Percentiles rank a stretch among this genome's conserved stretches.
Conservation (phyloP, 805 yeast species). For the Saccharomycopsis selenospora region DNA sequence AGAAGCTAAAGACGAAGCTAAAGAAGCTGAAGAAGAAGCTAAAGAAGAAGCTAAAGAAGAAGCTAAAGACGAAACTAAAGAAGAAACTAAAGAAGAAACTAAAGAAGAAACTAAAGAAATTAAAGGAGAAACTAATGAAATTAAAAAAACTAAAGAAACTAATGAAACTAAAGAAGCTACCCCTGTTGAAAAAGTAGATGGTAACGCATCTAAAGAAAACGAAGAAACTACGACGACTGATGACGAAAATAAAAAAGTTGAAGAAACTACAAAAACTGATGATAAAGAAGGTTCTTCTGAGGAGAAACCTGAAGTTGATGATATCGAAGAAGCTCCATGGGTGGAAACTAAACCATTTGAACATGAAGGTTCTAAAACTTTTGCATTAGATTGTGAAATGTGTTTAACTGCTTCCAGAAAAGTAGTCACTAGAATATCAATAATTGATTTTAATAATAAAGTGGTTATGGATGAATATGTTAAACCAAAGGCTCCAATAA, state of each 20-base stretch:
- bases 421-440: conserved; percentile 70
- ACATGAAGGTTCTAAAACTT: conserved; percentile 55
- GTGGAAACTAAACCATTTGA: conserved; percentile 45
- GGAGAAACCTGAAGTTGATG: no score
- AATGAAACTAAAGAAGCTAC: no score
- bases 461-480: conserved; percentile 68
- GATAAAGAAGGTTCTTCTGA: conserved; percentile 13
- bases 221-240: neutral
- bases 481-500: conserved; percentile 66
- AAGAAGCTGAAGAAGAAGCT: no score
- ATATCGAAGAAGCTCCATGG: conserved; percentile 33
- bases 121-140: no score
- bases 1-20: neutral
- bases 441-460: conserved; percentile 55
- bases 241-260: conserved; percentile 20
- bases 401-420: conserved; percentile 56
- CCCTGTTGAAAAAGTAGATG: no score
- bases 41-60: conserved; percentile 25
- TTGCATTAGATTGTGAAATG: conserved; percentile 93
- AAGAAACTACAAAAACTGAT: neutral
- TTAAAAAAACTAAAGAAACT: no score
- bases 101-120: no score
- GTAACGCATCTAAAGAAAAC: neutral
- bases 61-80: no score
- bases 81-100: no score